phyloP scores from a whole-genome alignment of 305 asterid species.

The Galium porrigens region DNA sequence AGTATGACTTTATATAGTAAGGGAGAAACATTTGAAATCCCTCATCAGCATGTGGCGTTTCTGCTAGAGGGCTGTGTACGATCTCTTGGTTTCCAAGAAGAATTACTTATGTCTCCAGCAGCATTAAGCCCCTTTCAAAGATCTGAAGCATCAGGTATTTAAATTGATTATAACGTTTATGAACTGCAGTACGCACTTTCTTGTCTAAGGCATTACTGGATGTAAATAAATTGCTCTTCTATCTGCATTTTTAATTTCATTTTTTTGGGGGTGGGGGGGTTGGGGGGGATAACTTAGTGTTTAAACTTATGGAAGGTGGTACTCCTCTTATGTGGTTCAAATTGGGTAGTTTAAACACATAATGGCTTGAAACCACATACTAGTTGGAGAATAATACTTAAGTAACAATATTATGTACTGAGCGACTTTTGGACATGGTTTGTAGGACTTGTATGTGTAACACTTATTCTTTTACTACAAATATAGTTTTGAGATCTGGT shows the following conservation, averaged over 20 bases:
- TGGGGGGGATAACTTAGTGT: too few species aligned
- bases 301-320: too few species aligned
- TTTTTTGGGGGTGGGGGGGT: too few species aligned
- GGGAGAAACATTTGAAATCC: conserved; percentile 69
- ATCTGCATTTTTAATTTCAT: background rate
- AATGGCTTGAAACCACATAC: too few species aligned
- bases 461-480: too few species aligned
- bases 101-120: conserved; percentile 53
- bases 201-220: background rate
- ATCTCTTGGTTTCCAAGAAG: conserved; percentile 43
- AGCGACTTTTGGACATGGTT: too few species aligned
- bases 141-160: conserved; percentile 49
- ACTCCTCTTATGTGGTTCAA: too few species aligned
- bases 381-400: too few species aligned
- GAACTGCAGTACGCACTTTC: background rate
- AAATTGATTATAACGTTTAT: background rate
- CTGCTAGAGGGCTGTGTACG: conserved; percentile 67
- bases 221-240: background rate
- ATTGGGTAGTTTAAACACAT: too few species aligned
- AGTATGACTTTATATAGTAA: conserved; percentile 44
- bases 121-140: conserved; percentile 32
- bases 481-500: too few species aligned
- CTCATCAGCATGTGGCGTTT: conserved; percentile 57
- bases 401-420: too few species aligned
- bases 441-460: too few species aligned